A percentile compares a stretch with the other conserved stretches of the same genome.
phyloP scores from a whole-genome alignment of 2,329 filamentous ascomycete species.

The Leptographium wingfieldii region DNA sequence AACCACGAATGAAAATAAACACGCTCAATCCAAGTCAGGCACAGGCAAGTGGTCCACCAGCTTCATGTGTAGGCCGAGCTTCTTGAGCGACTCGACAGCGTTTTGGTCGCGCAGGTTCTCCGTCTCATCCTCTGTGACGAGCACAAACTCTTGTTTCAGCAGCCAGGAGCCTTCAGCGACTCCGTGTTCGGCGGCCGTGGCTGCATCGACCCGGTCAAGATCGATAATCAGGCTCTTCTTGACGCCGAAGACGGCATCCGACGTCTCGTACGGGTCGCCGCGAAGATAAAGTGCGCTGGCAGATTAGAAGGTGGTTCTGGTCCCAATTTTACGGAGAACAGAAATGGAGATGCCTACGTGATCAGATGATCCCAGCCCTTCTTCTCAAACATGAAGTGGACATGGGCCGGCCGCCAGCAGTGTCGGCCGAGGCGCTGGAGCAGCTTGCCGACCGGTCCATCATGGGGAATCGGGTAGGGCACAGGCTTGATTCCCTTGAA shows the following conservation, averaged over 20 bases:
- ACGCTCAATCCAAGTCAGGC: slow-evolving; percentile 43
- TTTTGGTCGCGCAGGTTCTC: slow-evolving; percentile 48
- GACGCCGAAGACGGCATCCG: slow-evolving; percentile 77
- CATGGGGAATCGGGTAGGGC: slow-evolving; percentile 72
- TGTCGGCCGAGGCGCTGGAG: slow-evolving; percentile 57
- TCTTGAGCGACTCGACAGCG: slow-evolving; percentile 53
- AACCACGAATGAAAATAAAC: not conserved
- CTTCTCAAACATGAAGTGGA: slow-evolving; percentile 87
- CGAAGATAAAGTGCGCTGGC: slow-evolving; percentile 61
- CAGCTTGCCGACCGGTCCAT: slow-evolving; percentile 70
- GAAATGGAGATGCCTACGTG: slow-evolving; percentile 44
- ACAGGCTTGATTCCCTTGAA: slow-evolving; percentile 78
- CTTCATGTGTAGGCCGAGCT: slow-evolving; percentile 56
- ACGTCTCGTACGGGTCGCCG: slow-evolving; percentile 68
- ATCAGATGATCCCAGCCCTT: slow-evolving; percentile 66
- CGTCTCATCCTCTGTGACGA: slow-evolving; percentile 60
- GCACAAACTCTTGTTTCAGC: slow-evolving; percentile 63
- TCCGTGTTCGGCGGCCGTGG: slow-evolving; percentile 46
- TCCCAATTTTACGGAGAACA: too few species aligned
- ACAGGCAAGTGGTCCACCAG: slow-evolving; percentile 66
- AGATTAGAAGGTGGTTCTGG: not conserved
- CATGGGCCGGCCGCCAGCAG: slow-evolving; percentile 62
- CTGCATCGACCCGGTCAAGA: slow-evolving; percentile 34
- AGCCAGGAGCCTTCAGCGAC: slow-evolving; percentile 51
- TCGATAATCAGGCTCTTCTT: slow-evolving; percentile 70